Evolutionary conservation across 164 flowering plant species (phyloP), one percentile per base, ranked within the genome.

Genomic region (Annona squamosa): DNA sequence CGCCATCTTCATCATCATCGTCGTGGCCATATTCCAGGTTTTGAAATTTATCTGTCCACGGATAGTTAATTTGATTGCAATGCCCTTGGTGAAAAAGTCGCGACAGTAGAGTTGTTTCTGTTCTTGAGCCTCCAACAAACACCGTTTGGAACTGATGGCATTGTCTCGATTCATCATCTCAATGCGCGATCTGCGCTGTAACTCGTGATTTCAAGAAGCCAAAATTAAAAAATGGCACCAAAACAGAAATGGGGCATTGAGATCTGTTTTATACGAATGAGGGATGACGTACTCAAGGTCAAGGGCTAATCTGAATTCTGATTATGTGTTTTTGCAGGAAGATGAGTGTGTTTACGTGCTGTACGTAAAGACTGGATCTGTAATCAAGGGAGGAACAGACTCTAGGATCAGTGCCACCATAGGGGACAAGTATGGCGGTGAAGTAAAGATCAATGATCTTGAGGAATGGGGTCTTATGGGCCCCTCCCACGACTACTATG

Each of bases 381-480:
- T 78, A 18, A 37, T 87, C 59, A 84, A 82, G 63, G 84, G 79
- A 3, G 95, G 95, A 2, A 88, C 95, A 0, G 88, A 90, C 68
- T 84, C 95, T 0, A 83, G 64, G 16, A 90, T 90, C 78, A 77
- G 85, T 69, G 41, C 81, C 3, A 74, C 81, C 1, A 52, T 90
- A 0, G 78, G 76, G 5, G 87, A 86, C 48, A 48, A 63, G 1
- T 4, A 13, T 1, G 88, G 90, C 0, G 16, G 66, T 2, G 77
- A 76, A 1, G 81, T 84, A 3, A 4, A 67, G 72, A 77, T 86
- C 65, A 62, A 76, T 26, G 75, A 91, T 62, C 83, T 91, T 2
- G 77, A 83, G 65, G 62, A 70, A 3, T 87, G 93, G 91, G 86
- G 86, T n/a, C 61, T 91, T 6, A 89, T 89, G 97, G 88, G 80